Percentiles rank a stretch among this genome's conserved stretches.
phyloP scores from a whole-genome alignment of 2,329 filamentous ascomycete genomes.

The Oidium heveae region DNA sequence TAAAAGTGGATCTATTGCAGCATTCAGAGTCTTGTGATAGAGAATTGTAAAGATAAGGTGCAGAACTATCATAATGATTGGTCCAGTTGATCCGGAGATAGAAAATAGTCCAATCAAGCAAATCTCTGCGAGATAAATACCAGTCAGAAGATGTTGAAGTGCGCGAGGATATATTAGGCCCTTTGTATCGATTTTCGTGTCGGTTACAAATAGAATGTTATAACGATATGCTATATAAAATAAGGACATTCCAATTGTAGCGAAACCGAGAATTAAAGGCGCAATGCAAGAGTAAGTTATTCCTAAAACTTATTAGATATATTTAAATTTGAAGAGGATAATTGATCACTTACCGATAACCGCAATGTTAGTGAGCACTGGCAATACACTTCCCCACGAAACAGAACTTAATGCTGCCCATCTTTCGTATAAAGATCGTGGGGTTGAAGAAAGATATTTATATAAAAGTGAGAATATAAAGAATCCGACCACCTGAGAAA shows the following conservation, averaged over 20 bases:
- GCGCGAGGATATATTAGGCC: conserved; percentile 73
- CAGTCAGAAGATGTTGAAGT: conserved; percentile 61
- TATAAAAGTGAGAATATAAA: conserved; percentile 50
- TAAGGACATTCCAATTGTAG: conserved; percentile 48
- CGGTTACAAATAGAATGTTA: conserved; percentile 70
- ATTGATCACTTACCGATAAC: conserved; percentile 37
- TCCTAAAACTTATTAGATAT: conserved; percentile 21
- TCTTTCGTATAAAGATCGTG: conserved; percentile 53
- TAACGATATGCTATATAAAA: conserved; percentile 81
- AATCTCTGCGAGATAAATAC: conserved; percentile 59
- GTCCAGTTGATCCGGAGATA: conserved; percentile 38
- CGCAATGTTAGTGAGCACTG: conserved; percentile 56
- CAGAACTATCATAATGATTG: conserved; percentile 49
- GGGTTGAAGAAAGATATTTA: conserved; percentile 49
- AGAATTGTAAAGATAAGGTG: conserved; percentile 52
- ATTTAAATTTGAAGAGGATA: neutral
- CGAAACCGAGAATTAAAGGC: conserved; percentile 62
- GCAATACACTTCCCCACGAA: conserved; percentile 64
- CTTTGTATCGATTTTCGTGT: conserved; percentile 63
- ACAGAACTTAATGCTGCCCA: conserved; percentile 52
- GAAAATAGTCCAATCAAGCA: conserved; percentile 71
- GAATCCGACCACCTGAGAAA: conserved; percentile 53
- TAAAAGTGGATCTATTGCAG: conserved; percentile 50
- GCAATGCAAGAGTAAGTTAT: conserved; percentile 74
- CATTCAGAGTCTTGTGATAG: conserved; percentile 49